Base-by-base conservation (phyloP, 164 flowering plant genomes). In the Brasenia schreberi region DNA sequence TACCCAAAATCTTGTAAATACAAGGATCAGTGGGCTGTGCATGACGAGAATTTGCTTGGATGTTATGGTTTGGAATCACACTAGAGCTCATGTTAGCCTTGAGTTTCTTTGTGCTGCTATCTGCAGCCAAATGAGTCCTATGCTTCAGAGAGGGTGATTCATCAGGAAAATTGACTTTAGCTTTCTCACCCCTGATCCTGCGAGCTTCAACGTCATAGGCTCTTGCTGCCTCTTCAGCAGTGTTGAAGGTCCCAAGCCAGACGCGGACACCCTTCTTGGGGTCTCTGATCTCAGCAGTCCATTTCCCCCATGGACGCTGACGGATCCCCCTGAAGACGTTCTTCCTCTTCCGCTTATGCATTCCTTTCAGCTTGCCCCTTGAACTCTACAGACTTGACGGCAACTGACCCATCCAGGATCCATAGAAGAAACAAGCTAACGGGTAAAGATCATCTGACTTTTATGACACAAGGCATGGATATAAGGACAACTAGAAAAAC, bases 261-360 rank as follows among this genome's bases (percentile, higher is more conserved):
- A 92, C 97, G 11, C 99, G 81, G 18, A 92, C 94, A 0, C 97
- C 99, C 72, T 95, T 95, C 45, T 84, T 80, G 1, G 99, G 99
- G 68, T 95, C 97, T 68, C 99, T 87, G 65, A 95, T 95, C 81
- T 95, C 99, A 68, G 99, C 99, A 43, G 99, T 97, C 99, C 99
- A 95, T 79, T 95, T 95, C 4, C 99, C 99, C 99, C 99, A 94
- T 18, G 99, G 99, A 7, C 97, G 95, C 74, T 91, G 97, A 10
- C 99, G 80, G 65, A 95, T 95, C 52, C 99, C 99, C 64, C 99
- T 74, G 42, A 81, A 95, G 69, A 88, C 95, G 73, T 95, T 92
- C 86, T 95, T 95, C 78, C 97, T 87, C 87, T 92, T 95, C 67
- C 92, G 79, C 75, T 87, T 90, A n/a, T 2, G 87, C 81, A 67